Evolutionary conservation across 805 yeast genomes (phyloP).

Genomic region (Ogataea ganodermae): DNA sequence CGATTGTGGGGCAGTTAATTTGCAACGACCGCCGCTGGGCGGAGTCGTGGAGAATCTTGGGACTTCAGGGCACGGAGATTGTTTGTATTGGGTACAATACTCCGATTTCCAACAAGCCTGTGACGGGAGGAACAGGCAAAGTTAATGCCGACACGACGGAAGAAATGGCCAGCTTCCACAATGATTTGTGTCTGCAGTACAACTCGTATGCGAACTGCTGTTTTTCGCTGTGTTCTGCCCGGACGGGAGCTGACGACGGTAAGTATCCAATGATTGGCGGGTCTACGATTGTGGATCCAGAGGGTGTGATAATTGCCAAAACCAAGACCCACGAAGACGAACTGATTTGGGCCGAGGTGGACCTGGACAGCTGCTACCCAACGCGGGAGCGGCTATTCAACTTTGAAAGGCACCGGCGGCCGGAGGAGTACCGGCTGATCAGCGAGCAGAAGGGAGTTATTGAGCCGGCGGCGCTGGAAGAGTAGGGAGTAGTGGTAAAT

Average conservation of each 20-base stretch:
- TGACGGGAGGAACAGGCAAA: constrained; percentile 25
- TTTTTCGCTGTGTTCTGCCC: constrained; percentile 38
- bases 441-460: constrained; percentile 33
- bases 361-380: constrained; percentile 36
- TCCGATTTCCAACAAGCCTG: constrained; percentile 36
- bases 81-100: constrained; percentile 40
- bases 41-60: constrained; percentile 41
- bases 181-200: constrained; percentile 36
- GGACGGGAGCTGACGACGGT: constrained; percentile 38
- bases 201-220: constrained; percentile 39
- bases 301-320: constrained; percentile 38
- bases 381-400: constrained; percentile 39
- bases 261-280: constrained; percentile 39
- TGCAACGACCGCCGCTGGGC: constrained; percentile 44
- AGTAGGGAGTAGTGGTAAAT: constrained; percentile 6
- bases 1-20: constrained; percentile 39
- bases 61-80: constrained; percentile 40
- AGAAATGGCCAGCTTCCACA: constrained; percentile 35
- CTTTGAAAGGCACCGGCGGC: constrained; percentile 39
- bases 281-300: constrained; percentile 40
- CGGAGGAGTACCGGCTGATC: constrained; percentile 34
- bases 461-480: constrained; percentile 13
- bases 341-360: constrained; percentile 36
- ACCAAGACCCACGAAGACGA: constrained; percentile 40
- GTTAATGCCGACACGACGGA: constrained; percentile 30